Evolutionary conservation across 1,284 basidiomycete genomes (phyloP).

Genomic region (Gymnopus androsaceus): DNA sequence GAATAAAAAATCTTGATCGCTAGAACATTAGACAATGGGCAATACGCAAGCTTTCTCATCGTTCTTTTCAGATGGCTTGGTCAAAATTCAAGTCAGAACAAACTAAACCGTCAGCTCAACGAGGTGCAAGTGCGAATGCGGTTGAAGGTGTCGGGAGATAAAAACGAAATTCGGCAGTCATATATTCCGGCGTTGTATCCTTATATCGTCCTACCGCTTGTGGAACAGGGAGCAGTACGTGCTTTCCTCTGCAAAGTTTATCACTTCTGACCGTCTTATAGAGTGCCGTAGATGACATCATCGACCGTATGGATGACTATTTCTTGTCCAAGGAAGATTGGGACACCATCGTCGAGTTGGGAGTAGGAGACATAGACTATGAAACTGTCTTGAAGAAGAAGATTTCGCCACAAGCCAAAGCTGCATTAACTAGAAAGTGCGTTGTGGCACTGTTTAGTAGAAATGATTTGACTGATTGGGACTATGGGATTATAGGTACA

Average conservation of each 20-base stretch:
- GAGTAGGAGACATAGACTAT: constrained; percentile 79
- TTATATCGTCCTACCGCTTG: constrained; percentile 78
- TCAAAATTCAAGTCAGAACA: constrained; percentile 92
- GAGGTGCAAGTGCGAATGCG: constrained; percentile 97
- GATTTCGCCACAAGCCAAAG: constrained; percentile 81
- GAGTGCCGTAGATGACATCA: constrained; percentile 81
- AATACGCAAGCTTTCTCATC: too few relatives aligned
- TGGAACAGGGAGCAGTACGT: constrained; percentile 68
- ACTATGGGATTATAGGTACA: constrained; percentile 62
- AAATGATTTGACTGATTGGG: background rate
- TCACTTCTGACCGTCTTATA: constrained; percentile 31
- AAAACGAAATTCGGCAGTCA: constrained; percentile 85
- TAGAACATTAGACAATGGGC: too few relatives aligned
- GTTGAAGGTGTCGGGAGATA: constrained; percentile 87
- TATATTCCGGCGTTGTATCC: constrained; percentile 88
- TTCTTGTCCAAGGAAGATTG: constrained; percentile 93
- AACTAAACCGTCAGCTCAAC: constrained; percentile 78
- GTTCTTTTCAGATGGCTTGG: constrained; percentile 82
- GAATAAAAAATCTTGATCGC: too few relatives aligned
- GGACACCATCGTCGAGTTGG: constrained; percentile 93
- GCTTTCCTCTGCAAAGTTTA: background rate
- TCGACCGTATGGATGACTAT: constrained; percentile 91
- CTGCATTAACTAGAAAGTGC: constrained; percentile 84
- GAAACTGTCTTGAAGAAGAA: constrained; percentile 84
- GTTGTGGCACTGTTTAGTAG: too few relatives aligned